Base-by-base conservation (phyloP, 2,329 filamentous ascomycete genomes). In the Pseudomassariella vexata region DNA sequence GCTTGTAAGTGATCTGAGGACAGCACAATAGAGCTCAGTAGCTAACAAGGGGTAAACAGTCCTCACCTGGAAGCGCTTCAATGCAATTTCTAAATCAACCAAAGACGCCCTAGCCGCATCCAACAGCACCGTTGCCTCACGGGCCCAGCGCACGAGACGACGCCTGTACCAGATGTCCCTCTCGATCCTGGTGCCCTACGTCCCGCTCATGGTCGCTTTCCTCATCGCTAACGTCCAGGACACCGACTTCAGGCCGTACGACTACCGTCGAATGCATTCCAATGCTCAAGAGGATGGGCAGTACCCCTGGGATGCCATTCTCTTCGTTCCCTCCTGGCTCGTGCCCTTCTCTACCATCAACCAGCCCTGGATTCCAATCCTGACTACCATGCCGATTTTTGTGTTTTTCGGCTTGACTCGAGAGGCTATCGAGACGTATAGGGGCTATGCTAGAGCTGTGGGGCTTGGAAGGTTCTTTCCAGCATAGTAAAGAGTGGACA, bases 111-210 rank as follows among this genome's bases (percentile, higher is more conserved):
- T 73, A 14, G 47, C 47, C 16, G 53, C 50, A 33, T n/a, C n/a
- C n/a, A 69, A 63, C 51, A 63, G 52, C 19, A 40, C 55, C 5
- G 62, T 62, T 7, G 53, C 52, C 5, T 41, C 57, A 10, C 62
- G 71, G 5, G 64, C 63, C 24, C 60, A 66, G 26, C 63, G 70
- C 2, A 63, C 70, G 7, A 63, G 63, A 25, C 60, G 65, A 28
- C 66, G 71, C 24, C 64, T 79, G 25, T 78, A 76, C 51, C 56
- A 70, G 39, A 72, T 77, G 66, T 62, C 67, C 10, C 33, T 74
- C 9, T 62, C 60, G 24, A 70, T 76, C 40, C 48, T 77, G 1
- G 42, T 67, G 4, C 60, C 71, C 3, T 76, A 72, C 45, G 44
- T 73, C 1, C 73, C 72, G 1, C 42, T 77, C 5, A 53, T 62